Evolutionary conservation across 768 basidiomycete genomes (phyloP).

Genomic region (Amyloporia xantha): DNA sequence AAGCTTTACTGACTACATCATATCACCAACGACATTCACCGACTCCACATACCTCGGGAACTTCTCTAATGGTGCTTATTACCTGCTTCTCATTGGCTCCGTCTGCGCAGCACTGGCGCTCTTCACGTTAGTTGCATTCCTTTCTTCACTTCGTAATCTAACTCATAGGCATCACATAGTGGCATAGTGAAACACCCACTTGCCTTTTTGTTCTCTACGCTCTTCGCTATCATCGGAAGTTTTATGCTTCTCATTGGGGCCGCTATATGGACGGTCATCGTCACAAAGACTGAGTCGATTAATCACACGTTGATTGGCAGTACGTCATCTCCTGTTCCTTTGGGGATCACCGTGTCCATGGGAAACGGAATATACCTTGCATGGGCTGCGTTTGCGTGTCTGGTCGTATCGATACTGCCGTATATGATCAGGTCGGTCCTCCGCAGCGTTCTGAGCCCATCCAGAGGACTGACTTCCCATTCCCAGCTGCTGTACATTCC

Average conservation of each 20-base stretch:
- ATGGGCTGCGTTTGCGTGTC: constrained; percentile 70
- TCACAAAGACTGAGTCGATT: constrained; percentile 55
- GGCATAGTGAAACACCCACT: constrained; percentile 59
- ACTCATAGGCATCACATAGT: constrained; percentile 29
- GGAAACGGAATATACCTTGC: constrained; percentile 59
- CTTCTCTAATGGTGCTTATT: constrained; percentile 66
- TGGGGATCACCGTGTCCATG: constrained; percentile 59
- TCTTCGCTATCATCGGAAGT: constrained; percentile 53
- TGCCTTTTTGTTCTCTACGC: constrained; percentile 62
- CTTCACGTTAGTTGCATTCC: constrained; percentile 43
- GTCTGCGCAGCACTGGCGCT: constrained; percentile 60
- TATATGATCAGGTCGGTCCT: constrained; percentile 66
- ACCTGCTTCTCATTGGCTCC: constrained; percentile 67
- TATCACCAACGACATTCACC: constrained; percentile 45
- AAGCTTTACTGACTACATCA: constrained; percentile 43
- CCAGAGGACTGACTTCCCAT: background rate
- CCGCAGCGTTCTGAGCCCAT: background rate
- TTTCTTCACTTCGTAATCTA: constrained; percentile 4
- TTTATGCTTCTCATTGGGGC: constrained; percentile 62
- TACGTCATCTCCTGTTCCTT: constrained; percentile 28
- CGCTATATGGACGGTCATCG: constrained; percentile 71
- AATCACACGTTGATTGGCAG: constrained; percentile 43
- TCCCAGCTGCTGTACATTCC: constrained; percentile 74
- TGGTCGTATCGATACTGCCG: constrained; percentile 60
- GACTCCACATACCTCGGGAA: constrained; percentile 57